Base-by-base conservation (phyloP, 768 basidiomycete genomes). In the Epithele typhae region DNA sequence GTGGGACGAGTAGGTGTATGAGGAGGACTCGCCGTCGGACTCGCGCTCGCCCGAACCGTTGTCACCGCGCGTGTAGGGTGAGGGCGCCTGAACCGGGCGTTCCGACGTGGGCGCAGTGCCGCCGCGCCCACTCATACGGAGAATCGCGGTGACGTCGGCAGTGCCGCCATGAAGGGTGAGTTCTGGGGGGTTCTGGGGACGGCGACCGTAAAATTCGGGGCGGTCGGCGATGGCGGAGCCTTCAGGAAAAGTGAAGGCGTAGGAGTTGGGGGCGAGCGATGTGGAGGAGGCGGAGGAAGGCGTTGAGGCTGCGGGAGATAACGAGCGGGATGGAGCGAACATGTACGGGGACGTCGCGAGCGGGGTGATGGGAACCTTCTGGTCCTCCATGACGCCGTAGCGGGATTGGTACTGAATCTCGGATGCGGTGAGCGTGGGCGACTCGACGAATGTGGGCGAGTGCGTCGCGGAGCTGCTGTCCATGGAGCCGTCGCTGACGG, bases 141-240 rank as follows among this genome's bases (percentile, higher is more conserved):
- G 75, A 69, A 43, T 75, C 54, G 36, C 81, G 60, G 85, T 81
- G 37, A 88, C 76, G 62, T 88, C 82, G 27, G 87, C 80, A 5
- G 81, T 84, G 47, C 84, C 84, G 38, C 82, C 82, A 47, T 87
- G 84, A 27, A 88, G 74, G 9, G 82, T 81, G 39, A 87, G 75
- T 49, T 87, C 81, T 35, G 82, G 68, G 48, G 68, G 66, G 51
- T 76, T 77, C 37, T 71, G 62, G 52, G 76, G 74, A 49, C 81
- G 77, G 56, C 82, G 79, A 59, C 78, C 85, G 64, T 80, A 80
- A 63, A 79, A 84, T 40, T 84, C 83, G 46, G 77, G 37, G 38
- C 79, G 75, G 45, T 85, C 81, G 49, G 79, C 78, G 33, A 69
- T 57, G 42, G 73, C 63, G 40, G 74, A 47, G 30, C 69, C 68